Conservation (phyloP, 495 filamentous ascomycete genomes). For the Letharia lupina region DNA sequence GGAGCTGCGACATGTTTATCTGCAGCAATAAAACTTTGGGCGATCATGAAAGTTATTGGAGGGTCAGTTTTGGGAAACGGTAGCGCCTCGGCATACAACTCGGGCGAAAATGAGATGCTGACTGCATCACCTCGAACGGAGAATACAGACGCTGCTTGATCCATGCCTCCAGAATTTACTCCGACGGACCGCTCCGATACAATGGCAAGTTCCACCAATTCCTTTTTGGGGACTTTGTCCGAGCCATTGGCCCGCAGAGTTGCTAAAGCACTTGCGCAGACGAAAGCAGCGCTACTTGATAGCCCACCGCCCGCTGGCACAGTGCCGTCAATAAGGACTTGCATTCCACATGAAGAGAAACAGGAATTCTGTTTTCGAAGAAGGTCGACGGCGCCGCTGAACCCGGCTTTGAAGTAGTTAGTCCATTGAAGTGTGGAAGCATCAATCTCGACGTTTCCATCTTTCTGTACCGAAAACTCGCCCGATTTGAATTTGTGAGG, state of each 20-base stretch:
- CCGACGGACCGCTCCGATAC: slow-evolving; percentile 91
- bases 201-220: slow-evolving; percentile 81
- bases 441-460: slow-evolving; percentile 70
- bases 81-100: slow-evolving; percentile 65
- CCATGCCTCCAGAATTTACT: slow-evolving; percentile 98
- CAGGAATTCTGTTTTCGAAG: slow-evolving; percentile 56
- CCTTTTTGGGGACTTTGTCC: slow-evolving; percentile 71
- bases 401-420: slow-evolving; percentile 94
- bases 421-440: slow-evolving; percentile 84
- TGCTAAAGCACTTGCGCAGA: slow-evolving; percentile 81
- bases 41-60: slow-evolving; percentile 84
- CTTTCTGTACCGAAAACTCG: slow-evolving; percentile 62
- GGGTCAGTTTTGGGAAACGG: slow-evolving; percentile 76
- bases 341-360: slow-evolving; percentile 67
- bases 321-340: slow-evolving; percentile 81
- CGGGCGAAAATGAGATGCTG: slow-evolving; percentile 82
- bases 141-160: slow-evolving; percentile 96
- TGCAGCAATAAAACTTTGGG: slow-evolving; percentile 84
- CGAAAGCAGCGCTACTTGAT: slow-evolving; percentile 89
- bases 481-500: slow-evolving; percentile 64
- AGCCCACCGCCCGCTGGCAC: slow-evolving; percentile 88
- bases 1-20: slow-evolving; percentile 93
- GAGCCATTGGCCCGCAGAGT: slow-evolving; percentile 82
- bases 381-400: slow-evolving; percentile 71
- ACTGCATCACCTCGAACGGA: slow-evolving; percentile 75